Base-by-base conservation (phyloP, 192 early-diverging fungal species). In the Gigaspora rosea region DNA sequence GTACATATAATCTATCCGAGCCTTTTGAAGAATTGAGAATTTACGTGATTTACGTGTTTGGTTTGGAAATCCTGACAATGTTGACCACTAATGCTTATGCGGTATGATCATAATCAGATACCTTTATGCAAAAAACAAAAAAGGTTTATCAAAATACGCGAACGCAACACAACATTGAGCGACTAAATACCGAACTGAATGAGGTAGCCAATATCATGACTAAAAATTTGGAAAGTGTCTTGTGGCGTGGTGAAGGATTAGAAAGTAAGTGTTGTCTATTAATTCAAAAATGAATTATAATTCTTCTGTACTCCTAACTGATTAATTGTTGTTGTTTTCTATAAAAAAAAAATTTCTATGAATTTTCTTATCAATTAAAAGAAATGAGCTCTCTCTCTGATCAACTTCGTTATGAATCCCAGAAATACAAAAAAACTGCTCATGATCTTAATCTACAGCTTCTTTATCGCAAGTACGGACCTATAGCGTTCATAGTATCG, bases 161-260 rank as follows among this genome's bases (percentile, higher is more conserved):
- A 71, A 95, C 96, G 27, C 94, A 96, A 82, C 87, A 90, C 58
- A 97, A 99, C 80, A 76, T 99, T 80, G 86, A 93, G 73, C 96
- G 95, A 83, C 84, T 99, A 46, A 96, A 97, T 81, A 95, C 97
- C 73, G 97, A 99, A 83, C 83, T 99, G 75, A 91, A 93, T 67
- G 97, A 99, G 82, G 96, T 99, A 5, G 95, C 94, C 46, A 88
- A 95, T 76, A 99, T 99, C 68, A 97, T 99, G 97, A 99, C 94
- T 46, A 96, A 94, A 80, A 98, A 98, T 86, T 96, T 98, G 88
- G 93, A 95, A 74, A 96, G 97, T 82, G 82, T 98, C 49, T 86
- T 98, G 65, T 97, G 95, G 88, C 89, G 95, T 41, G 95, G 94
- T 16, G 94, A 95, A 78, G 87, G 86, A 57, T 85, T 96, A 68